phyloP scores from a whole-genome alignment of 2,329 filamentous ascomycete genomes.

The Stachybotrys chartarum region DNA sequence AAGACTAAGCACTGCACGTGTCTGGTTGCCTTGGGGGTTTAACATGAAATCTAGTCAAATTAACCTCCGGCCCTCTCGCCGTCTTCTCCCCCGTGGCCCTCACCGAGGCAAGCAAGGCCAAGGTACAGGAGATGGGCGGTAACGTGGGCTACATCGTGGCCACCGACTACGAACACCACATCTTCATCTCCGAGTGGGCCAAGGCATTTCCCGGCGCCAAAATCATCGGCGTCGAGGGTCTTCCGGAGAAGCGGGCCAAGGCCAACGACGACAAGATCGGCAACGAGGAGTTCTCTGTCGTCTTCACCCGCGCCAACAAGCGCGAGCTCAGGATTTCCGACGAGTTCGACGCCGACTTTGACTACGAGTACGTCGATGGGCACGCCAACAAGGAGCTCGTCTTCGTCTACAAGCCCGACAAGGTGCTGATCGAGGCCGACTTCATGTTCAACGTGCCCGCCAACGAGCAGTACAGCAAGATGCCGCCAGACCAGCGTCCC shows the following conservation, averaged over 20 bases:
- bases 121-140: slow-evolving; percentile 58
- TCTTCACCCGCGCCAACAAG: slow-evolving; percentile 57
- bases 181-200: slow-evolving; percentile 84
- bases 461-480: slow-evolving; percentile 76
- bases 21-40: neutral
- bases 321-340: slow-evolving; percentile 49
- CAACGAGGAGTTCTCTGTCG: slow-evolving; percentile 53
- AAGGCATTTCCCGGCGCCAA: slow-evolving; percentile 69
- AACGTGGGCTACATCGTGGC: slow-evolving; percentile 79
- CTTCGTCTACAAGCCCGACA: slow-evolving; percentile 73
- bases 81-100: slow-evolving; percentile 89
- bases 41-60: slow-evolving; percentile 50
- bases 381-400: slow-evolving; percentile 84
- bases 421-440: slow-evolving; percentile 81
- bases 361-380: slow-evolving; percentile 73
- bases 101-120: slow-evolving; percentile 63
- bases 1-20: slow-evolving; percentile 16
- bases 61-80: slow-evolving; percentile 70
- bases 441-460: slow-evolving; percentile 87
- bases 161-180: slow-evolving; percentile 88
- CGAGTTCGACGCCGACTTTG: slow-evolving; percentile 84
- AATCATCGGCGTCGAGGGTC: slow-evolving; percentile 74
- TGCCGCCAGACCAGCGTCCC: slow-evolving; percentile 35
- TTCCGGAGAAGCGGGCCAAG: slow-evolving; percentile 72
- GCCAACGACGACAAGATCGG: slow-evolving; percentile 35